These are phyloP conservation scores for Phytophthora pluvialis DNA, from an alignment of 352 stramenopile genomes.

Conservation along the genomic window DNA sequence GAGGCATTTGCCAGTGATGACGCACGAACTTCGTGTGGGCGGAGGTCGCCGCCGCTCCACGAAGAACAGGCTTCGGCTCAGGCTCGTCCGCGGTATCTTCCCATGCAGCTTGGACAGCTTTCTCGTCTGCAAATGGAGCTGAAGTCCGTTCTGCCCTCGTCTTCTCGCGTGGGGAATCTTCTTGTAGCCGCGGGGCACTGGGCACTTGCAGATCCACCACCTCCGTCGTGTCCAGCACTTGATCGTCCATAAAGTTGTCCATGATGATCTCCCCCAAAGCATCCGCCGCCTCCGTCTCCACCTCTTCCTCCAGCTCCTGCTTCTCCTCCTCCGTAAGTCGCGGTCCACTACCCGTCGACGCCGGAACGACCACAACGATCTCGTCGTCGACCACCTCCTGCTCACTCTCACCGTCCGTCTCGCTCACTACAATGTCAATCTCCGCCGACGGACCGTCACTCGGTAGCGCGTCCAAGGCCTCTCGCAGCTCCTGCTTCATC, in stretches of 20 bases:
- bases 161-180: constrained; percentile 11
- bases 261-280: constrained; percentile 20
- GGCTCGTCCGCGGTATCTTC: not conserved
- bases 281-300: constrained; percentile 13
- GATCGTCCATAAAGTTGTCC: constrained; percentile 17
- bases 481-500: constrained; percentile 22
- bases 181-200: constrained; percentile 9
- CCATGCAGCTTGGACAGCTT: not conserved
- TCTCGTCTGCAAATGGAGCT: not conserved
- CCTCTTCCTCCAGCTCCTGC: constrained; percentile 18
- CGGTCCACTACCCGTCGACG: constrained; percentile 10
- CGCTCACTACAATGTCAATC: constrained; percentile 28
- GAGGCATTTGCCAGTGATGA: constrained; percentile 23
- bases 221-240: not conserved
- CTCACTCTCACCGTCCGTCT: constrained; percentile 11
- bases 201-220: not conserved
- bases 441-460: not conserved
- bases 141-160: not conserved
- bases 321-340: constrained; percentile 17
- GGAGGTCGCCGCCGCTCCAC: constrained; percentile 13
- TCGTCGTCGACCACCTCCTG: constrained; percentile 12
- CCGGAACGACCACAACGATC: constrained; percentile 13
- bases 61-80: constrained; percentile 17
- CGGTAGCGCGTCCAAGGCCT: constrained; percentile 11
- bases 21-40: constrained; percentile 23